Evolutionary conservation across 2,329 filamentous ascomycete species (phyloP), one percentile per base, ranked within the genome.

Genomic region (Dothistroma pini): DNA sequence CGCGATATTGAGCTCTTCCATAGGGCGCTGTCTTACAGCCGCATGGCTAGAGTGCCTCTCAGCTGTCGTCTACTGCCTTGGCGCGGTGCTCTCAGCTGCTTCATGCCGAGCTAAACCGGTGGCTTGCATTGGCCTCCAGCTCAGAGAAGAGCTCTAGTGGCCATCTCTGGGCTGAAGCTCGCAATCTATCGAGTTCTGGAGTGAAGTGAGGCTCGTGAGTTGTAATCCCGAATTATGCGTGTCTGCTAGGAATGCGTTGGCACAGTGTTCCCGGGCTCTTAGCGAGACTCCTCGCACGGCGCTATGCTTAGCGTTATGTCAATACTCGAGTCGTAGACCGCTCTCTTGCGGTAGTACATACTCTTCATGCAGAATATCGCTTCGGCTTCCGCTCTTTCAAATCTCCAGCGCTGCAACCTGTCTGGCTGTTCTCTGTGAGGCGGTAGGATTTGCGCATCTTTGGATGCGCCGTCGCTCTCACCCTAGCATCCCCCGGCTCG

Each of bases 271-370:
- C 25, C 25, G 25, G 25, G 25, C 25, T 3, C 3, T 29, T 29
- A 29, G 25, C 25, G 14, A 38, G 16, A 14, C n/a, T 19, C n/a
- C 41, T 44, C 41, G 41, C 41, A 9, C 41, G 41, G 41, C 41
- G 41, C 14, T 44, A 44, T 44, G 41, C 41, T 44, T 44, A 3
- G 41, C 14, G n/a, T 19, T 32, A 11, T 54, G 51, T 54, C 31
- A 54, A 54, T 34, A 54, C 14, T 54, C 22, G 35, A 35, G 19
- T 31, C 9, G 19, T 32, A 19, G 4, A 11, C 31, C n/a, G 16
- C 19, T 14, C 14, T 29, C 22, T 19, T 54, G 51, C 51, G 35
- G 51, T 25, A 35, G n/a, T 54, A 54, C 51, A 54, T 54, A 54
- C 51, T 54, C 51, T 54, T 38, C 25, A 9, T 44, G 41, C 41